Evolutionary conservation across 2,329 filamentous ascomycete genomes (phyloP), one percentile per base, ranked within the genome.

Genomic region (Lachnellula willkommii): DNA sequence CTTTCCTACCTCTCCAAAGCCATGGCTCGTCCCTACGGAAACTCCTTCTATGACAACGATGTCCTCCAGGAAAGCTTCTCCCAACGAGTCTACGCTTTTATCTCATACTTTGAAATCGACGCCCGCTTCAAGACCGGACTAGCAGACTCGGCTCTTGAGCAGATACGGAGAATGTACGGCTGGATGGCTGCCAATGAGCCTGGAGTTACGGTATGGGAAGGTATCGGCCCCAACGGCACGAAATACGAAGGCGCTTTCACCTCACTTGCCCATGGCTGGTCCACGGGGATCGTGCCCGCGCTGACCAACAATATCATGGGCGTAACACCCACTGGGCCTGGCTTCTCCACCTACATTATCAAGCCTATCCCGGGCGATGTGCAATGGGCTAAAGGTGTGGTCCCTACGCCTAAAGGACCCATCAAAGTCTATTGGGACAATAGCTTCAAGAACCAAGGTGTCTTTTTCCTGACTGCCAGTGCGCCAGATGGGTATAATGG

Each of bases 81-180:
- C 2, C 65, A 75, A 50, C 71, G 77, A 12, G 77, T 80, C 3
- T 80, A 80, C 53, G 71, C 78, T 2, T 79, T 80, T 58, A 73
- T 76, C 17, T 79, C 77, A 2, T 80, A 77, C 63, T 80, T 80
- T 59, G 78, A 80, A 66, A 69, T 77, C 17, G 70, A 73, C n/a
- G 78, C 77, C 12, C 74, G 77, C 9, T 79, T 80, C 60, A 63
- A 63, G 12, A 65, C 67, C 22, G 71, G 69, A 0, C 54, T 67
- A 4, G 66, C 66, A 1, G 62, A 57, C 1, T 71, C 71, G 6
- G 77, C 74, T 1, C 63, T 78, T 0, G 76, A 79, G 26, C 72
- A 79, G 63, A 68, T 79, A 14, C 65, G 71, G 43, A 68, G 77
- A 17, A 66, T 78, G 15, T 80, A 79, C 58, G 76, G 76, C 4